Evolutionary conservation across 768 basidiomycete genomes (phyloP), one percentile per base, ranked within the genome.

Genomic region (Punctularia strigosozonata): DNA sequence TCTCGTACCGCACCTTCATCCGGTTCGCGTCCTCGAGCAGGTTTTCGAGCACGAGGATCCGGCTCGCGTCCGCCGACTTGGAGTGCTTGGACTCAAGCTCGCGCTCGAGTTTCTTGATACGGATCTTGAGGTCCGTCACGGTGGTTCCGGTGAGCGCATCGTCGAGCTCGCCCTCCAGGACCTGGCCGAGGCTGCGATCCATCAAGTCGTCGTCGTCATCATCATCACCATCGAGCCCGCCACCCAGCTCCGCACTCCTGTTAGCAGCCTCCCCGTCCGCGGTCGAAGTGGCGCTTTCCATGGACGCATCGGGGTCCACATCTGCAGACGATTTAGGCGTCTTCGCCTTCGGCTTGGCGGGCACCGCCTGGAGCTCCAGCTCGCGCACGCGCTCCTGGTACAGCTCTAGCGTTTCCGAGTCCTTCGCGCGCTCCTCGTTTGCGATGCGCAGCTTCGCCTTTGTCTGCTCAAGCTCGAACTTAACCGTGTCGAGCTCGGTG

Each of bases 341-440:
- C 5, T 59, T 58, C 40, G 46, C 41, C 17, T 52, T 46, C 25
- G 35, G 46, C 18, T 43, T 53, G 33, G 41, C 50, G 31, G 47
- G 50, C 28, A 54, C 59, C 48, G 46, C 47, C 25, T 52, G 57
- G 24, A 91, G 59, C 56, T 98, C 92, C 21, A 94, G 68, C 58
- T 98, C 94, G 30, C 77, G 74, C 24, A 92, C 75, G 22, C 88
- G 75, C 54, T 97, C 92, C 54, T 95, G 90, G 51, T 88, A 89
- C 4, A 92, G 61, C 49, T 86, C 86, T 20, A 92, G 66, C 32
- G 88, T 78, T 52, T 95, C 91, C 0, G 77, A 75, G 51, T 91
- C 88, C 47, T 77, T 77, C 5, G 71, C 59, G 6, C 81, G 76
- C 55, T 90, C 89, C 36, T 77, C 79, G 4, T 63, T 59, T 0